These are phyloP conservation scores for Jamesozyma piceae DNA, from an alignment of 805 yeast species.

Conservation along the genomic window DNA sequence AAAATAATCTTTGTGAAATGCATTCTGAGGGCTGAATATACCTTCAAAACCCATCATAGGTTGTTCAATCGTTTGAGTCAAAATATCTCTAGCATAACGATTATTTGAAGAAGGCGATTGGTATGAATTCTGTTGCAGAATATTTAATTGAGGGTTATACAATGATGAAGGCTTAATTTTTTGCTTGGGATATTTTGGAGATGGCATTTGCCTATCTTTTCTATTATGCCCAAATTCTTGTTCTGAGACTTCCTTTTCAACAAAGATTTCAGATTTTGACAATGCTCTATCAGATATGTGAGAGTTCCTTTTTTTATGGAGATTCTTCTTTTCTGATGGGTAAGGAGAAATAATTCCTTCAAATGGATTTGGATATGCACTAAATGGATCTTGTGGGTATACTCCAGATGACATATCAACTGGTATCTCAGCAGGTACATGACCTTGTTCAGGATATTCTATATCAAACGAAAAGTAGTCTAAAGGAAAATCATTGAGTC, in stretches of 20 bases:
- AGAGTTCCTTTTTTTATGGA: not conserved
- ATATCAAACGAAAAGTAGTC: constrained; percentile 49
- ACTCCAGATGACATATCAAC: not conserved
- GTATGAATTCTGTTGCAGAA: not conserved
- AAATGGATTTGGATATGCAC: not conserved
- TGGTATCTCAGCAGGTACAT: not conserved
- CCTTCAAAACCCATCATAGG: constrained; percentile 8
- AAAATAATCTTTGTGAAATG: not conserved
- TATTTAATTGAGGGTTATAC: not conserved
- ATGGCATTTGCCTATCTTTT: not conserved
- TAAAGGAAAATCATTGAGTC: constrained; percentile 54
- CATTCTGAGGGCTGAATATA: constrained; percentile 7
- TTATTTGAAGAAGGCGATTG: constrained; percentile 2
- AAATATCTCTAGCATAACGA: constrained; percentile 4
- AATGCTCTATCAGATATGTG: not conserved
- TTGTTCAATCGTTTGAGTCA: constrained; percentile 9
- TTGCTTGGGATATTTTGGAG: not conserved
- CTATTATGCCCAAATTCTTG: not conserved
- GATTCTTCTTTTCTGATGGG: not conserved
- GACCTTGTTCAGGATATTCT: constrained; percentile 25
- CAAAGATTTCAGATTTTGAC: not conserved
- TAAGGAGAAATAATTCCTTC: not conserved
- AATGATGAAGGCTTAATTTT: not conserved
- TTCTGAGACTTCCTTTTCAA: not conserved
- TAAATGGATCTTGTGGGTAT: not conserved